Base-by-base conservation (phyloP, 768 basidiomycete genomes). In the Agrocybe praecox region DNA sequence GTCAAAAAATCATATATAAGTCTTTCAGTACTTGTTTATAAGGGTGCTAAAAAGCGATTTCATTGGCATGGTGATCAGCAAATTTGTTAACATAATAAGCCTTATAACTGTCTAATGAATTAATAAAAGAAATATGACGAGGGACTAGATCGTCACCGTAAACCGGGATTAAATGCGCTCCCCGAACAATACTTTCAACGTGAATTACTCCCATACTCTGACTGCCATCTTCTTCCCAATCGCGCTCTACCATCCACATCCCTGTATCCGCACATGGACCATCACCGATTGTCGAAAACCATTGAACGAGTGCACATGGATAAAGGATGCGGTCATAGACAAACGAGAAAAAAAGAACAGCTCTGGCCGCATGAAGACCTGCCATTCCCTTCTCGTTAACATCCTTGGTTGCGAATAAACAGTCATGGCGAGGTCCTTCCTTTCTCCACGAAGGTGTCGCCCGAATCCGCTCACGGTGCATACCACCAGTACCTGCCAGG, bases 241-340 rank as follows among this genome's bases (percentile, higher is more conserved):
- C 70, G 17, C 65, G 73, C 24, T 62, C 44, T 2, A 76, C 69
- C 22, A 61, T 66, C 73, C 72, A 76, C 69, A 74, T 67, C 43
- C 72, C 70, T 8, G 74, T 74, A 0, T 24, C 65, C 55, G 14
- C n/a, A 49, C 56, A 52, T 1, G 73, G 76, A 7, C 26, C 22
- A 1, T 59, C 24, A 17, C 59, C 65, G 45, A 36, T 32, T n/a
- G 10, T 58, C 24, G 44, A 40, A 51, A 65, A 72, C 67, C 67
- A 69, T 17, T 71, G 45, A 2, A 74, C 68, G 2, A 73, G 50
- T 0, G 69, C 72, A 62, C 73, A 76, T 0, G 56, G 55, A 46
- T 69, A 58, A 2, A 17, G 10, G 1, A 6, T 49, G 1, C 44
- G 42, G 1, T 53, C 43, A 52, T 66, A 60, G 6, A 26, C 19